phyloP scores from a whole-genome alignment of 768 basidiomycete genomes.

The Suillus placidus region DNA sequence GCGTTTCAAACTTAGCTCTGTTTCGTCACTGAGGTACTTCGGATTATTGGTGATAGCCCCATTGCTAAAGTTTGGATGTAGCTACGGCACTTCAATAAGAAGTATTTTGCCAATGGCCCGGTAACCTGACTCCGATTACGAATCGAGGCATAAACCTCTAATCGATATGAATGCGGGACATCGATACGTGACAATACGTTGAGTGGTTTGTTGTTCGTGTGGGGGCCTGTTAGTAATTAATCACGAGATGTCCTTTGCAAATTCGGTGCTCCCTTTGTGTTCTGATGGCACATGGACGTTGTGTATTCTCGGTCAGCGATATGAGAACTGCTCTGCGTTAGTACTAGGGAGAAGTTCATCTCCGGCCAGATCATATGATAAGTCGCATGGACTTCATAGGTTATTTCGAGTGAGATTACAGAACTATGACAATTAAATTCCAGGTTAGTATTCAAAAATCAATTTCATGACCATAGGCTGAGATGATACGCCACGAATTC shows the following conservation, averaged over 20 bases:
- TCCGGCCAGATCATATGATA: no score
- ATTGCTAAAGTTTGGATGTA: not conserved
- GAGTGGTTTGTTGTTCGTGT: not conserved
- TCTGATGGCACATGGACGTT: not conserved
- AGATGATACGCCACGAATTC: not conserved
- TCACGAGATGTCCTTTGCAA: not conserved
- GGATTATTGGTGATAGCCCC: not conserved
- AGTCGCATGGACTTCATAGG: not conserved
- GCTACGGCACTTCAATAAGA: not conserved
- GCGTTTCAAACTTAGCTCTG: not conserved
- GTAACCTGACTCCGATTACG: not conserved
- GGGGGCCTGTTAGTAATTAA: not conserved
- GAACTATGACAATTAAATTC: not conserved
- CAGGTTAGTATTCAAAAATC: not conserved
- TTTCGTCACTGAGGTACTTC: not conserved
- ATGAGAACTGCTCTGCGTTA: not conserved
- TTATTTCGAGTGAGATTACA: not conserved
- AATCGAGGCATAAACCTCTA: not conserved
- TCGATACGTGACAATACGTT: conserved; percentile 16
- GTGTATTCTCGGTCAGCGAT: not conserved
- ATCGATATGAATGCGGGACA: conserved; percentile 35
- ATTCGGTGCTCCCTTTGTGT: not conserved
- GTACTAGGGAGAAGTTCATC: not conserved
- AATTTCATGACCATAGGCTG: not conserved
- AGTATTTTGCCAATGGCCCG: not conserved